A percentile compares a stretch with the other conserved stretches of the same genome.
Conservation (phyloP, 2,329 filamentous ascomycete genomes). For the Venturiaceae sp. region DNA sequence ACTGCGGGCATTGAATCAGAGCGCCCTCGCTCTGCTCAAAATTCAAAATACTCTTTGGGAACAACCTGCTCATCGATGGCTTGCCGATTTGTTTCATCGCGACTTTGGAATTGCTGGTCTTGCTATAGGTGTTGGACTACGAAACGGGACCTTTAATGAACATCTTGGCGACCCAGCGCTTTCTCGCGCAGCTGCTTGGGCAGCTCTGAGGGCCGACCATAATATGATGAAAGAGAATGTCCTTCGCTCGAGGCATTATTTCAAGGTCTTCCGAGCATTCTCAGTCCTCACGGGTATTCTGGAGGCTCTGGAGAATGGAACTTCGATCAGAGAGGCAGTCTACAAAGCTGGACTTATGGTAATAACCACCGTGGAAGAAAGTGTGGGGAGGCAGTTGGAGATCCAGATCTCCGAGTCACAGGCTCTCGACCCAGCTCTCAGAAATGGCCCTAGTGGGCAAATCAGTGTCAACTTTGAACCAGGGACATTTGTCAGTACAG, state of each 20-base stretch:
- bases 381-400: neutral
- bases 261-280: slow-evolving; percentile 1
- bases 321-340: neutral
- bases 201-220: neutral
- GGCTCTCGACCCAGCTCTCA: neutral
- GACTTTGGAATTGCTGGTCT: slow-evolving; percentile 5
- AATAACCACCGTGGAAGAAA: neutral
- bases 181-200: neutral
- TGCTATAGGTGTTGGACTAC: neutral
- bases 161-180: neutral
- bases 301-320: neutral
- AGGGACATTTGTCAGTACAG: neutral
- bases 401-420: neutral
- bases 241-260: neutral
- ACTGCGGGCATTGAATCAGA: slow-evolving; percentile 1
- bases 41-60: neutral
- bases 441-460: neutral
- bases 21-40: slow-evolving; percentile 4
- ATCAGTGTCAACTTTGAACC: neutral
- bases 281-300: neutral
- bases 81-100: neutral
- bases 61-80: neutral
- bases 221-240: neutral
- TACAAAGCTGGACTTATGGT: neutral
- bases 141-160: slow-evolving; percentile 1